These are phyloP conservation scores for Mucor racemosus DNA, from an alignment of 371 early-diverging fungal genomes.

Conservation along the genomic window DNA sequence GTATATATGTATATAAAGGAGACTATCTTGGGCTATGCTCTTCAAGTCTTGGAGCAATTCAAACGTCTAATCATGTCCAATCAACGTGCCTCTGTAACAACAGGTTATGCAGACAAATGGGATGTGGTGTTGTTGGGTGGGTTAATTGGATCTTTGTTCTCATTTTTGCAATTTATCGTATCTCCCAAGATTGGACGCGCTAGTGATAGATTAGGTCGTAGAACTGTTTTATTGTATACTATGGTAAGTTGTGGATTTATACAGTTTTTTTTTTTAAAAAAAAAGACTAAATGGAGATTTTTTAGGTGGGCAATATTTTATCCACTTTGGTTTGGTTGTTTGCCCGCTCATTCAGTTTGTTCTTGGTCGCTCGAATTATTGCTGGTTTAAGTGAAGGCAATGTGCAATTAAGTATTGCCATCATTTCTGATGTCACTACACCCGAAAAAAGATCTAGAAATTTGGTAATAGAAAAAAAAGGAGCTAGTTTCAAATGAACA, in stretches of 20 bases:
- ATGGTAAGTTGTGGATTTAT: slow-evolving; percentile 63
- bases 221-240: slow-evolving; percentile 81
- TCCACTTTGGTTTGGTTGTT: slow-evolving; percentile 91
- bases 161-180: slow-evolving; percentile 90
- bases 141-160: slow-evolving; percentile 89
- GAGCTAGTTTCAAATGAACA: neutral
- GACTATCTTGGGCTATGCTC: slow-evolving; percentile 39
- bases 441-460: slow-evolving; percentile 76
- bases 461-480: slow-evolving; percentile 64
- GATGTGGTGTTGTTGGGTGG: slow-evolving; percentile 97
- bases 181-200: slow-evolving; percentile 86
- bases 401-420: slow-evolving; percentile 93
- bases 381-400: slow-evolving; percentile 97
- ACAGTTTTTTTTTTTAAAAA: too few species aligned
- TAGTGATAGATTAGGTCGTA: slow-evolving; percentile 86
- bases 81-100: slow-evolving; percentile 20
- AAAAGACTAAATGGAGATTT: too few species aligned
- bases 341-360: slow-evolving; percentile 79
- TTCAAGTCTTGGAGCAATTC: slow-evolving; percentile 42
- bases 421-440: slow-evolving; percentile 93
- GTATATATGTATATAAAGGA: slow-evolving; percentile 14
- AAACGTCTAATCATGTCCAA: slow-evolving; percentile 33
- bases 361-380: slow-evolving; percentile 86
- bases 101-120: slow-evolving; percentile 50
- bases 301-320: slow-evolving; percentile 84